Evolutionary conservation across 2,329 filamentous ascomycete species (phyloP).

Genomic region (Hirsutella rhossiliensis): DNA sequence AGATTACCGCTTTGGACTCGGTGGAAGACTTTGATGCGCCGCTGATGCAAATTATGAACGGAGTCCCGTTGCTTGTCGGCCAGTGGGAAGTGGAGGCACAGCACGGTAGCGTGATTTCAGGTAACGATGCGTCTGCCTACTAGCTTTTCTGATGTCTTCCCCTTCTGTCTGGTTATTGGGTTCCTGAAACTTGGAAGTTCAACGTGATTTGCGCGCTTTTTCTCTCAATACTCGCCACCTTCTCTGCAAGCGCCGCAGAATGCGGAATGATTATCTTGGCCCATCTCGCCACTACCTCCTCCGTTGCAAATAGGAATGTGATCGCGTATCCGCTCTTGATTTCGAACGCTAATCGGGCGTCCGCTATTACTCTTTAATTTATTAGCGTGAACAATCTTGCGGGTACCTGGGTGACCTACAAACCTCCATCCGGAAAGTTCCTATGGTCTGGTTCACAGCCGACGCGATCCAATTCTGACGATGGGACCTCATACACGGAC

Average conservation of each 20-base stretch:
- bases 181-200: constrained; percentile 1
- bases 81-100: not conserved
- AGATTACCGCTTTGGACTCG: not conserved
- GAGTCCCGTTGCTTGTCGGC: not conserved
- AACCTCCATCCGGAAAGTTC: not conserved
- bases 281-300: not conserved
- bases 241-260: not conserved
- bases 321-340: constrained; percentile 1
- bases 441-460: not conserved
- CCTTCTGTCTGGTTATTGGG: not conserved
- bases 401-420: not conserved
- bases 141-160: not conserved
- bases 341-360: not conserved
- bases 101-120: not conserved
- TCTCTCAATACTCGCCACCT: not conserved
- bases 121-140: not conserved
- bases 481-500: not conserved
- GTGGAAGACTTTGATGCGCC: not conserved
- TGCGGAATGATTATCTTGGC: not conserved
- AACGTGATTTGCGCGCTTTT: not conserved
- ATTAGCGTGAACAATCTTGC: not conserved
- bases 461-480: not conserved
- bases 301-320: not conserved
- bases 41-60: constrained; percentile 1
- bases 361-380: not conserved